Base-by-base conservation (phyloP, 306 rosid species). In the Casuarina cunninghamiana region DNA sequence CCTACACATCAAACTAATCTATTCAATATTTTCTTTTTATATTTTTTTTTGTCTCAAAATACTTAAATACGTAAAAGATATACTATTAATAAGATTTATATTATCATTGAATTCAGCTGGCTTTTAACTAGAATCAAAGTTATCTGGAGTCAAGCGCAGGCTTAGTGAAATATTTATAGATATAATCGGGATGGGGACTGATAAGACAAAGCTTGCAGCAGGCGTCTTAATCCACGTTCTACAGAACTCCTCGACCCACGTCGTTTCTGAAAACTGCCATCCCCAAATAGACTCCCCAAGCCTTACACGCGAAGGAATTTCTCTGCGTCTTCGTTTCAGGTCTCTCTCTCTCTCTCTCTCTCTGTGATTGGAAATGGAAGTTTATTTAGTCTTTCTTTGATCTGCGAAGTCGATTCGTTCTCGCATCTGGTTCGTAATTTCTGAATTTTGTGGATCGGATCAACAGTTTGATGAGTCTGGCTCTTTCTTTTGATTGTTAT, bases 281-380 rank as follows among this genome's bases (percentile, higher is more conserved):
- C 50, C 4, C 10, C 21, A 16, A 17, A 41, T 8, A 17, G 17
- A 3, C 19, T 1, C 50, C 77, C 57, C 74, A 73, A 66, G 12
- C 81, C 75, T 80, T 78, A 46, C 75, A 44, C 72, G 48, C 53
- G 53, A 78, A 77, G 80, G 66, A 83, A 82, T 2, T 38, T 55
- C 61, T 58, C 51, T 65, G 38, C 21, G 70, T 48, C 42, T 54
- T 49, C 55, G 41, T 55, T 62, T 72, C 50, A 78, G 82, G 82
- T 78, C 32, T 26, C 32, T 26, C 32, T 44, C 69, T 44, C 10
- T 10, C 61, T 75, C 12, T 55, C 53, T 61, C 54, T 46, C 74
- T 57, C 55, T 49, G 17, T 21, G 41, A 53, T 54, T 58, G 21
- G 1, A 12, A 41, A 5, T 57, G 48, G 6, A 44, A 3, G n/a